phyloP scores from a whole-genome alignment of 257 asterid species.

The Solanum pennellii region DNA sequence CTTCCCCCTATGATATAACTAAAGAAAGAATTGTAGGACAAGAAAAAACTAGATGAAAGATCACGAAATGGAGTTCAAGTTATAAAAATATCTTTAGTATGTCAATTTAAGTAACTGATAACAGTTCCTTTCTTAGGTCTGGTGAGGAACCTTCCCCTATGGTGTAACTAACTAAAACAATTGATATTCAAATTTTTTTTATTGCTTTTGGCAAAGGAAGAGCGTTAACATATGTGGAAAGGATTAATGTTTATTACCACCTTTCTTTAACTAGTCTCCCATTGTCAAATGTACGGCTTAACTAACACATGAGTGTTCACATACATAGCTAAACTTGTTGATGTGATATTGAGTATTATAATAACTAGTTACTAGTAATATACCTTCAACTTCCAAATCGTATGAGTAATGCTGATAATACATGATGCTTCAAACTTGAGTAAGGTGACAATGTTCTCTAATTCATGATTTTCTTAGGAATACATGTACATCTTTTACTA shows the following conservation, averaged over 20 bases:
- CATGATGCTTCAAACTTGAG: not conserved
- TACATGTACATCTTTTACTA: not conserved
- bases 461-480: not conserved
- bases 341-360: not conserved
- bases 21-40: conserved; percentile 30
- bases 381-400: not conserved
- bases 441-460: not conserved
- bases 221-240: not conserved
- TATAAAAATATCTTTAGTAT: conserved; percentile 9
- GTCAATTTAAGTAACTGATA: not conserved
- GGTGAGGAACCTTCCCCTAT: not conserved
- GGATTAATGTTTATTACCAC: not conserved
- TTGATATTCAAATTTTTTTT: not conserved
- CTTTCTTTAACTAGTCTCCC: not conserved
- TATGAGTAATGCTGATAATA: not conserved
- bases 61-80: conserved; percentile 40
- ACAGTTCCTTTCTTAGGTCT: not conserved
- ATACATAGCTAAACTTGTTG: not conserved
- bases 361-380: too few relatives aligned
- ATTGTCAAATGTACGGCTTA: not conserved
- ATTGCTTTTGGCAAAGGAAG: not conserved
- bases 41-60: conserved; percentile 59
- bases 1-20: not conserved
- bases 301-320: not conserved
- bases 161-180: not conserved